Evolutionary conservation across 1,284 basidiomycete genomes (phyloP), one percentile per base, ranked within the genome.

Genomic region (Ustilago trichophora): DNA sequence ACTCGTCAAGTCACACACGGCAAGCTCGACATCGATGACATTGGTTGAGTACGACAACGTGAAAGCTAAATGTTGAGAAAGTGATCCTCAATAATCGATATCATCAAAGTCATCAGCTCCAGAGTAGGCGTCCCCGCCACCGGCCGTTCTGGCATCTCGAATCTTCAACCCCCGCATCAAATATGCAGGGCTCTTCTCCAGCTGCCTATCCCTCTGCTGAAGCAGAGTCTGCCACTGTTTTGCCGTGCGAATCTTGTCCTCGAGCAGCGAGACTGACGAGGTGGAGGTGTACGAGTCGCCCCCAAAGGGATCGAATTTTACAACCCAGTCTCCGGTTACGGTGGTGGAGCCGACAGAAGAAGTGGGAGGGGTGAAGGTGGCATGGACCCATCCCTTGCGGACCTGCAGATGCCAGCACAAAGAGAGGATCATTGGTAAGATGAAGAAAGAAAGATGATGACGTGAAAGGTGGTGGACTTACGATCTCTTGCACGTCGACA

Each of bases 401-500:
- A 38, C 43, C 64, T 67, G 41, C 32, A 24, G n/a, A 4, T 1
- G 18, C 12, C 9, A 4, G 4, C 10, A 33, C 9, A 19, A n/a
- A n/a, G n/a, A n/a, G n/a, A n/a, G n/a, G n/a, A n/a, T n/a, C n/a
- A n/a, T n/a, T n/a, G n/a, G n/a, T n/a, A n/a, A n/a, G n/a, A n/a
- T n/a, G n/a, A n/a, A n/a, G n/a, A n/a, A n/a, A n/a, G n/a, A n/a
- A n/a, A n/a, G n/a, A n/a, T n/a, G n/a, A n/a, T n/a, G n/a, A n/a
- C n/a, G n/a, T n/a, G n/a, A n/a, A n/a, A n/a, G n/a, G n/a, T n/a
- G n/a, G n/a, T n/a, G n/a, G 27, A 36, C 85, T 50, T 62, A 91
- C 90, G 89, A 92, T 91, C 76, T 85, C 86, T 6, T 89, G 75
- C 27, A 92, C 82, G 37, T 91, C 77, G 34, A 36, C n/a, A n/a